These are phyloP conservation scores for Fusarium sp. DNA, from an alignment of 2,329 filamentous ascomycete species.

Conservation along the genomic window DNA sequence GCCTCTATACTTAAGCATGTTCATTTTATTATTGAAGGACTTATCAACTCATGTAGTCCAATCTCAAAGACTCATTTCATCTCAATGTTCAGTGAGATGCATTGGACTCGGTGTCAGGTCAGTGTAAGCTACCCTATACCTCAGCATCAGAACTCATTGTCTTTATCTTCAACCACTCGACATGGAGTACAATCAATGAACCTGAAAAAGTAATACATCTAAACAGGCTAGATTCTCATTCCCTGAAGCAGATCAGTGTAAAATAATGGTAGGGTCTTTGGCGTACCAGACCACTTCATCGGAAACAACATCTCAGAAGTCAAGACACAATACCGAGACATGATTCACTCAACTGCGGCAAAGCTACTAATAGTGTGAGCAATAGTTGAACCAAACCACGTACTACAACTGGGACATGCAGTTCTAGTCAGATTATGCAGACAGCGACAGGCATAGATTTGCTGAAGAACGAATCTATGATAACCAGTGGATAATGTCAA, in stretches of 20 bases:
- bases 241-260: too few relatives aligned
- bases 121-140: not conserved
- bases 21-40: not conserved
- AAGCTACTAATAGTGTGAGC: not conserved
- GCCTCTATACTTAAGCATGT: not conserved
- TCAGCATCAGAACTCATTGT: not conserved
- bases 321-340: not conserved
- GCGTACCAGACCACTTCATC: too few relatives aligned
- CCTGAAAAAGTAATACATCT: too few relatives aligned
- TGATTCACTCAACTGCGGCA: not conserved
- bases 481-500: not conserved
- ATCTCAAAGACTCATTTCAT: not conserved
- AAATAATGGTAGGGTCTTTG: not conserved
- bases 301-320: not conserved
- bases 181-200: not conserved
- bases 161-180: not conserved
- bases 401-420: slow-evolving; percentile 7
- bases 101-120: not conserved
- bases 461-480: not conserved
- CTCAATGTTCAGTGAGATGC: not conserved
- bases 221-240: too few relatives aligned
- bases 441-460: not conserved
- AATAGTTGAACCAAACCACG: not conserved
- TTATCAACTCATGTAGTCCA: not conserved
- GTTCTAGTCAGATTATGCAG: not conserved